A percentile compares a stretch with the other conserved stretches of the same genome.
These are phyloP conservation scores for Xylariaceae sp. DNA, from an alignment of 2,329 filamentous ascomycete genomes.

Conservation along the genomic window DNA sequence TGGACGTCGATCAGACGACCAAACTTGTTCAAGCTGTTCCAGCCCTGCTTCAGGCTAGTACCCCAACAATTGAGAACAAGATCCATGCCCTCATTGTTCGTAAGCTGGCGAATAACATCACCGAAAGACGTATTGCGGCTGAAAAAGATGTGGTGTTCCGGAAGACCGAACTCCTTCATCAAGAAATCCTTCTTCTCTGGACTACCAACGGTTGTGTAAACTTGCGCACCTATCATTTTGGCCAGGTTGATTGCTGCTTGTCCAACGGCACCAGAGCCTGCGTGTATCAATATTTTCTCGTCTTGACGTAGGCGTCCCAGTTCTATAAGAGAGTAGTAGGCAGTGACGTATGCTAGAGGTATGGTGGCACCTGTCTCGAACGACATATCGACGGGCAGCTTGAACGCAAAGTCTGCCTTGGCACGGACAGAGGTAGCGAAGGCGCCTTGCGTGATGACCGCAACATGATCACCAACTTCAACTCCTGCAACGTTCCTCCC, in stretches of 20 bases:
- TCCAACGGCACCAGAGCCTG: conserved; percentile 27
- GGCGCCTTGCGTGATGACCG: conserved; percentile 37
- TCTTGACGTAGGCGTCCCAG: conserved; percentile 24
- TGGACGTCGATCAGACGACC: conserved; percentile 29
- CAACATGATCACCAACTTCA: conserved; percentile 28
- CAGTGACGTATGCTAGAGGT: conserved; percentile 26
- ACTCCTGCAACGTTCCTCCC: conserved; percentile 24
- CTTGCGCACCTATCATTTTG: conserved; percentile 27
- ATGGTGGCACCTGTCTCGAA: conserved; percentile 27
- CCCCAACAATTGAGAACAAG: conserved; percentile 27
- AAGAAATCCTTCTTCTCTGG: conserved; percentile 28
- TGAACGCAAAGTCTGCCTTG: conserved; percentile 27
- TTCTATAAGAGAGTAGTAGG: conserved; percentile 26
- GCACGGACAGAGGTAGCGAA: conserved; percentile 27
- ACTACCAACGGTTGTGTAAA: conserved; percentile 27
- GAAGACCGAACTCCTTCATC: conserved; percentile 24
- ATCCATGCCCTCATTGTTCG: conserved; percentile 23
- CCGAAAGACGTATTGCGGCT: conserved; percentile 26
- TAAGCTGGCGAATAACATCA: conserved; percentile 22
- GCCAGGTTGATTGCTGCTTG: conserved; percentile 28
- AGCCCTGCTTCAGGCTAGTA: conserved; percentile 28
- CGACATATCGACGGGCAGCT: conserved; percentile 25
- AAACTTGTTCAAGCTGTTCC: conserved; percentile 29
- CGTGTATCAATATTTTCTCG: conserved; percentile 27
- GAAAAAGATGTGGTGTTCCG: conserved; percentile 28